Percentiles rank a stretch among this genome's conserved stretches.
phyloP scores from a whole-genome alignment of 179 eudicot species.

The Silene noctiflora region DNA sequence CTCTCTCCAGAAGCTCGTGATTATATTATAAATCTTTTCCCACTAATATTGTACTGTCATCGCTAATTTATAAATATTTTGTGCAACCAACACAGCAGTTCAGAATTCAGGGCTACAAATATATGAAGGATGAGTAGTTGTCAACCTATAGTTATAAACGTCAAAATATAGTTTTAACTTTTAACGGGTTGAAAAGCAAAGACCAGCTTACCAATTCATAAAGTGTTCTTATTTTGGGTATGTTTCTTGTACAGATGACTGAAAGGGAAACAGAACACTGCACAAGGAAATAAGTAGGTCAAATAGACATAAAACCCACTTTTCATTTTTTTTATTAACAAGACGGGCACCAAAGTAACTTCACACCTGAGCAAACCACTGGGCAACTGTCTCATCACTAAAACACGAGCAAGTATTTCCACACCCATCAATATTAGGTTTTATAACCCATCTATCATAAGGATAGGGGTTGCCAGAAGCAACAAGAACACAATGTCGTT shows the following conservation, averaged over 20 bases:
- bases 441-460: neutral
- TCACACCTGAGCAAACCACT: constrained; percentile 20
- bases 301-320: neutral
- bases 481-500: constrained; percentile 25
- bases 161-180: neutral
- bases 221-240: constrained; percentile 13
- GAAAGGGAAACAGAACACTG: constrained; percentile 26
- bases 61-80: neutral
- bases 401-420: neutral
- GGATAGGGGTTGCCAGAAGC: constrained; percentile 16
- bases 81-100: neutral
- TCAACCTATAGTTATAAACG: neutral
- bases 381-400: constrained; percentile 17
- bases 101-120: neutral
- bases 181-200: neutral
- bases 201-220: constrained; percentile 21
- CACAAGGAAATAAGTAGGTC: constrained; percentile 3
- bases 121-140: neutral
- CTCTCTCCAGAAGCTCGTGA: neutral
- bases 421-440: constrained; percentile 12
- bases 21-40: neutral
- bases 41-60: neutral
- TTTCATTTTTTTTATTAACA: neutral
- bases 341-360: neutral
- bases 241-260: constrained; percentile 16